Conservation (phyloP, 495 filamentous ascomycete genomes). For the Hyaloscypha finlandica region DNA sequence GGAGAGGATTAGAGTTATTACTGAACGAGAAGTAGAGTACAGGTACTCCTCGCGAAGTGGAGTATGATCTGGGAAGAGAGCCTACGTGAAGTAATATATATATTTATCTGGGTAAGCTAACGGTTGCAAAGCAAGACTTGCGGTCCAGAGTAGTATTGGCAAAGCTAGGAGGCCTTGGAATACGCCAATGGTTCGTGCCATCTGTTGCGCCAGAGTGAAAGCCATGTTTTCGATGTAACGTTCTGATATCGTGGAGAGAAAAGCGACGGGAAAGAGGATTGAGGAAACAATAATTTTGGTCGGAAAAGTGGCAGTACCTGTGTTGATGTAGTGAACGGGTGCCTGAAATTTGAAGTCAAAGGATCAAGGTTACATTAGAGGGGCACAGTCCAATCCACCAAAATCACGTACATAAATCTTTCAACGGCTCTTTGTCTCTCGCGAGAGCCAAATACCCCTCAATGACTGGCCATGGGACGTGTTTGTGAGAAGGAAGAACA, state of each 20-base stretch:
- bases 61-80: background rate
- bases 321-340: background rate
- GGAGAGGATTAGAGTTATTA: background rate
- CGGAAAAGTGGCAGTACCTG: background rate
- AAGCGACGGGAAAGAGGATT: background rate
- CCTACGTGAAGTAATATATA: conserved; percentile 22
- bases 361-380: background rate
- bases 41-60: background rate
- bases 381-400: background rate
- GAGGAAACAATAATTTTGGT: background rate
- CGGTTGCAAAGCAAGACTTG: background rate
- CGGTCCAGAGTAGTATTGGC: conserved; percentile 10
- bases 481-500: too few relatives aligned
- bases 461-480: too few relatives aligned
- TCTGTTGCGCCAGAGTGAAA: conserved; percentile 8
- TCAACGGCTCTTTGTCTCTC: too few relatives aligned
- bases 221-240: conserved; percentile 14
- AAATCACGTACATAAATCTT: too few relatives aligned
- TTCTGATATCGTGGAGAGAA: background rate
- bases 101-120: background rate
- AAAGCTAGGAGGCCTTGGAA: conserved; percentile 26
- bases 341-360: background rate
- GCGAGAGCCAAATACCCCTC: too few relatives aligned
- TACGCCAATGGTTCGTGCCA: conserved; percentile 20
- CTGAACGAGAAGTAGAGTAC: background rate